phyloP scores from a whole-genome alignment of 73 alveolate species.

The Durusdinium trenchii region DNA sequence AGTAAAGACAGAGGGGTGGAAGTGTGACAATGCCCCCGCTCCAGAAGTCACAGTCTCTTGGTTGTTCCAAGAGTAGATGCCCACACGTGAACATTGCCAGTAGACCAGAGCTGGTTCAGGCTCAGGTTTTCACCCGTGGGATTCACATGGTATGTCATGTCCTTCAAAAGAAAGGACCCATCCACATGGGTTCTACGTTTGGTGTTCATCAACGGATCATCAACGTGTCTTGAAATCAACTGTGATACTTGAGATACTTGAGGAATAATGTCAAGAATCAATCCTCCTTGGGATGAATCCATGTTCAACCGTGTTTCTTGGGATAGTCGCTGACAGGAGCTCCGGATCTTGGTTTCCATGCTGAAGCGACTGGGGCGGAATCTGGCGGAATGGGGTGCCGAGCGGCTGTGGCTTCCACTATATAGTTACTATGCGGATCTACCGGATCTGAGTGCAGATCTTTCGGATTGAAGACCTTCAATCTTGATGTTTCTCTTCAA shows the following conservation, averaged over 20 bases:
- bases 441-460: neutral
- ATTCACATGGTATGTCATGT: too few species aligned
- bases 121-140: too few species aligned
- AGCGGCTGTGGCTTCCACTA: neutral
- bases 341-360: constrained; percentile 31
- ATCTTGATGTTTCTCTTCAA: neutral
- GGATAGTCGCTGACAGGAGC: too few species aligned
- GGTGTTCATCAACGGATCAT: neutral
- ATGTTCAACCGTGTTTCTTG: too few species aligned
- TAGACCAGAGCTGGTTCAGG: too few species aligned
- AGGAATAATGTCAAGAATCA: neutral
- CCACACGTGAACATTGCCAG: too few species aligned
- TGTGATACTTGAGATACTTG: neutral
- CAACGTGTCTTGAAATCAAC: neutral
- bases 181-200: neutral
- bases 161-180: too few species aligned
- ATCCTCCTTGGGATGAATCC: neutral
- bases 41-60: neutral
- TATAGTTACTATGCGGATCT: neutral
- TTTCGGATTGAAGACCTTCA: neutral
- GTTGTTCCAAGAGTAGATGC: too few species aligned
- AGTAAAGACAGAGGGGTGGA: neutral
- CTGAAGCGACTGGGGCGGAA: neutral
- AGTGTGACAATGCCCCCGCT: neutral
- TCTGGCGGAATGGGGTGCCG: neutral